Evolutionary conservation across 495 filamentous ascomycete species (phyloP), one percentile per base, ranked within the genome.

Genomic region (Aspergillus cristatus): DNA sequence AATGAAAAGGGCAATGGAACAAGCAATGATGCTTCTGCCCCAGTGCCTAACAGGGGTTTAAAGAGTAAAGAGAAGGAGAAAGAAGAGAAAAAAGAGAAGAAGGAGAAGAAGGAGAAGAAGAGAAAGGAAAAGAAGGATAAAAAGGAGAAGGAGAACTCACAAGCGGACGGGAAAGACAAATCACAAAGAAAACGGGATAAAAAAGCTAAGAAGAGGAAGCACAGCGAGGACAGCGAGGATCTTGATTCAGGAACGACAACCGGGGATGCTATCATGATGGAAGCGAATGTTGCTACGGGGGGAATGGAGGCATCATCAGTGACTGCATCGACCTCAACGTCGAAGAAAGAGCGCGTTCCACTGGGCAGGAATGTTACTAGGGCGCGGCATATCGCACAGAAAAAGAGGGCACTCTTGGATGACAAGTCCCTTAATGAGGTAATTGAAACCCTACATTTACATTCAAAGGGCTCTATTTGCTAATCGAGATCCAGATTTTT

Each of bases 341-440:
- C n/a, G n/a, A n/a, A n/a, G 32, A 55, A 56, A 34, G 62, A 72
- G 25, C 60, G 63, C 20, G 65, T 65, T 26, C 65, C 65, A 12
- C 53, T 62, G 20, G 72, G 65, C 16, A 70, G 81, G 35, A 78
- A 82, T 50, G 63, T 75, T 30, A 73, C 82, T 35, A 67, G 86
- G 45, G 67, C 76, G 35, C 69, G 82, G 32, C 79, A 84, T 50
- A 89, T 90, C 50, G 78, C 75, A 28, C 81, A 86, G 47, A 93
- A 93, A 63, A 78, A 72, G 52, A 72, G 75, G 65, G 82, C 84
- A 2, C 68, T 79, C 30, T 65, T 82, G 58, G 80, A 90, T 54
- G 65, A 69, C 25, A 74, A 76, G 47, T 82, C 84, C 5, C 58
- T 90, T 35, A 86, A 86, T 43, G 82, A 90, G 75, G 84, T 85